phyloP scores from a whole-genome alignment of 2,329 filamentous ascomycete species.

The Apiospora kogelbergensis region DNA sequence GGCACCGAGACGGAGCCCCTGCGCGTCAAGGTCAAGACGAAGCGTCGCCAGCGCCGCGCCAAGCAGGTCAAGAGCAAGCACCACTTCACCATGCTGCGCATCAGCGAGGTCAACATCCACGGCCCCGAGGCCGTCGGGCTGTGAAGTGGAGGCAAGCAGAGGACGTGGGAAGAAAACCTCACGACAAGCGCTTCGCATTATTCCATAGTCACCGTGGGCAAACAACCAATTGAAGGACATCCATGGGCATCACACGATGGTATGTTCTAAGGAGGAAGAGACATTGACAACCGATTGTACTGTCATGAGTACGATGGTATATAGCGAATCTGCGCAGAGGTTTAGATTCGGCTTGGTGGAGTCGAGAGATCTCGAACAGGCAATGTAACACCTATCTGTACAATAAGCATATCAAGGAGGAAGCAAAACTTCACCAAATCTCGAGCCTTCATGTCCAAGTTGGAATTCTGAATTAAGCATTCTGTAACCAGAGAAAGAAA shows the following conservation, averaged over 20 bases:
- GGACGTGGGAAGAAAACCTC: background rate
- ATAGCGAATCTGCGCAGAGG: background rate
- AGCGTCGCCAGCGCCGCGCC: constrained; percentile 71
- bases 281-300: background rate
- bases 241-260: background rate
- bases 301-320: background rate
- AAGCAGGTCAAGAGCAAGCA: constrained; percentile 88
- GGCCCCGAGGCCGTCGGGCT: constrained; percentile 8
- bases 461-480: background rate
- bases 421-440: background rate
- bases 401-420: background rate
- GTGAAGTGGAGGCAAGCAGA: constrained; percentile 1
- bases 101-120: constrained; percentile 74
- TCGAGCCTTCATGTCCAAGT: background rate
- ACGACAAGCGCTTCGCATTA: too few relatives aligned
- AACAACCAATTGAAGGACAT: background rate
- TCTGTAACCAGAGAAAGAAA: background rate
- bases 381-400: constrained; percentile 3
- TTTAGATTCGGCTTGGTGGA: background rate
- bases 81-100: constrained; percentile 79
- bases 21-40: constrained; percentile 77
- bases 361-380: background rate
- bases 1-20: constrained; percentile 81
- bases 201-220: background rate
- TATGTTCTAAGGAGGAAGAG: background rate